Evolutionary conservation across 148 eudicot genomes (phyloP), one percentile per base, ranked within the genome.

Genomic region (Suaeda aralocaspica): DNA sequence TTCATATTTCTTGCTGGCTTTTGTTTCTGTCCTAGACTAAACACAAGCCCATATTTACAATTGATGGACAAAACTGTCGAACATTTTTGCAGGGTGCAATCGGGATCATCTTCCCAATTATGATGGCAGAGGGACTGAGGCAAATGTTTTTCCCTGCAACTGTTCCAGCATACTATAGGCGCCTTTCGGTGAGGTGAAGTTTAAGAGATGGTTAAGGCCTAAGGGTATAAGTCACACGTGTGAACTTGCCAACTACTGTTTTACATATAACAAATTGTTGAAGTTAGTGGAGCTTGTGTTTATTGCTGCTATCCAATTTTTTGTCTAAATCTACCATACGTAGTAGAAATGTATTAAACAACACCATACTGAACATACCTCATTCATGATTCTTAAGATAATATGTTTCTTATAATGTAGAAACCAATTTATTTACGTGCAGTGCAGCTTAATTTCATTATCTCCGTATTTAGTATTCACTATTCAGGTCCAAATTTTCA

Each of bases 131-230:
- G 80, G 96, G 96, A 21, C 80, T 88, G n/a, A 81, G 91, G 77
- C 94, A 91, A 81, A 82, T 88, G 91, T 88, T 91, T 81, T 88
- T 91, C 75, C 94, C 94, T 24, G 82, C 83, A 71, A 87, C 90
- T 26, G 70, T 88, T 39, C 93, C 91, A 21, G 90, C 94, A n/a
- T 85, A 82, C 64, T 77, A 91, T 28, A 78, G 90, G 70, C 82
- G 86, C 58, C 81, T 81, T 52, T 84, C 77, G 18, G 73, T 50
- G 2, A 79, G 73, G 25, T 83, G 76, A 85, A 26, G n/a, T 48
- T 25, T 26, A 15, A 51, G 34, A 30, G 33, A 42, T 19, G 2
- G 45, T 42, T 28, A 59, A 42, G 28, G 61, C 4, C 8, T 3
- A 3, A 36, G 41, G 5, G 9, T 45, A 26, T n/a, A 14, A 51